Percentiles rank a stretch among this genome's conserved stretches.
phyloP scores from a whole-genome alignment of 768 basidiomycete genomes.

The Lentinula sp. region DNA sequence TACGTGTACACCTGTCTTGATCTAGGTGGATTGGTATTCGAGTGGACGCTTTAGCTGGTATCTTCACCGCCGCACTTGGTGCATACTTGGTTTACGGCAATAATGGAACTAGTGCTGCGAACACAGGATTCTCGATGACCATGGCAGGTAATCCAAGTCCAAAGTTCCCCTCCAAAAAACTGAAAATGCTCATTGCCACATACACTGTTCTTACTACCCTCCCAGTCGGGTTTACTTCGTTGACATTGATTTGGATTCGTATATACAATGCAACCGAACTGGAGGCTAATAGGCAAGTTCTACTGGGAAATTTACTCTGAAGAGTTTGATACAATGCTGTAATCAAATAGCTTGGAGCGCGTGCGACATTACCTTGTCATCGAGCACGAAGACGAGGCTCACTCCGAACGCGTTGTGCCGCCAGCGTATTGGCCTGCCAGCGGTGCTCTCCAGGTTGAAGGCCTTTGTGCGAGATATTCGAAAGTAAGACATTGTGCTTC shows the following conservation, averaged over 20 bases:
- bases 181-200: not conserved
- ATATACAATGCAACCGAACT: conserved; percentile 40
- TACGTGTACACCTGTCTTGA: no score
- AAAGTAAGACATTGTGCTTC: not conserved
- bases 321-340: not conserved
- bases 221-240: conserved; percentile 44
- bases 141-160: conserved; percentile 31
- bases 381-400: conserved; percentile 46
- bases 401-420: conserved; percentile 32
- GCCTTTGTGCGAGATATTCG: conserved; percentile 51
- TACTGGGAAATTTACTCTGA: not conserved
- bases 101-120: conserved; percentile 30
- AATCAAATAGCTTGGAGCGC: conserved; percentile 48
- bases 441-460: conserved; percentile 47
- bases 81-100: conserved; percentile 44
- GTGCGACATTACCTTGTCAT: conserved; percentile 61
- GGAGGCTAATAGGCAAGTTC: conserved; percentile 34
- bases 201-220: not conserved
- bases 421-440: conserved; percentile 65
- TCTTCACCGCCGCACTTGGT: conserved; percentile 53
- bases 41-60: conserved; percentile 48
- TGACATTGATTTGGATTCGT: conserved; percentile 47
- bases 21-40: conserved; percentile 36
- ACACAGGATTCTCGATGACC: conserved; percentile 47
- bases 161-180: not conserved